phyloP scores from a whole-genome alignment of 768 basidiomycete species.

The Suillus lakei region DNA sequence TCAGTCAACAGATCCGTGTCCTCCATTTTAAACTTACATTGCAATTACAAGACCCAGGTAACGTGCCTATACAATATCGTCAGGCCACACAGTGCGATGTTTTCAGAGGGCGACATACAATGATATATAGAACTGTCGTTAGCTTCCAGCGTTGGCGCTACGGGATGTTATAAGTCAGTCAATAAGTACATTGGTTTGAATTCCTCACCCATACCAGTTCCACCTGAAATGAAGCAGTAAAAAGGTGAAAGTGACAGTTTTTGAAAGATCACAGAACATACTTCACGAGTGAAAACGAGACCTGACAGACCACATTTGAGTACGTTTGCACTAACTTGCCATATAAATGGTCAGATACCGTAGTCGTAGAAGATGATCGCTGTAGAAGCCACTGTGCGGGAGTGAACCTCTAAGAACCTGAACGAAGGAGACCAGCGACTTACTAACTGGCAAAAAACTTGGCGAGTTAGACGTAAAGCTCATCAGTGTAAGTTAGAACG shows the following conservation, averaged over 20 bases:
- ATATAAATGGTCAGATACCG: background rate
- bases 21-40: background rate
- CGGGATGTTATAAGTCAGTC: background rate
- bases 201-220: slow-evolving; percentile 1
- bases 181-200: background rate
- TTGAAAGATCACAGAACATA: background rate
- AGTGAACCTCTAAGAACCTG: background rate
- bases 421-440: background rate
- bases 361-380: slow-evolving; percentile 3
- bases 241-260: background rate
- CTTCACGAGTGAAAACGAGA: background rate
- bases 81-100: background rate
- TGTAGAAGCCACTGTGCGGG: background rate
- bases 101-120: background rate
- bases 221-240: background rate
- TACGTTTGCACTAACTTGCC: background rate
- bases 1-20: background rate
- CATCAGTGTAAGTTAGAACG: background rate
- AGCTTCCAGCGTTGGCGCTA: background rate
- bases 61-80: background rate
- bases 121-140: slow-evolving; percentile 2
- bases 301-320: background rate
- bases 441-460: background rate
- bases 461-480: background rate
- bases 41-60: slow-evolving; percentile 2